Conservation (phyloP, 208 protist species). For the Leishmania tarentolae region DNA sequence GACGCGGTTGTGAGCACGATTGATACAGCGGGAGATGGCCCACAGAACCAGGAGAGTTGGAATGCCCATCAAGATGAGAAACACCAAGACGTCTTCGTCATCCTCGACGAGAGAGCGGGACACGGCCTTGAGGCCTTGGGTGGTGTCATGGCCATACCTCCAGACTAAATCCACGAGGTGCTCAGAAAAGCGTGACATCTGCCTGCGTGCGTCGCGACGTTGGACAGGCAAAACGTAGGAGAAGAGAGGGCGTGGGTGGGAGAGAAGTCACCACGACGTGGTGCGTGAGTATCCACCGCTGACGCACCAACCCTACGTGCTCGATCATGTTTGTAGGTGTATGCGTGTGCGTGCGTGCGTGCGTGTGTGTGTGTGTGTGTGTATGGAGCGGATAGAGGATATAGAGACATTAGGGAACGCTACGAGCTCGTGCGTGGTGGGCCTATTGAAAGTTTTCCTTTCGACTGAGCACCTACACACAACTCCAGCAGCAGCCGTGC, state of each 20-base stretch:
- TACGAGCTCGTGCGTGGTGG: background rate
- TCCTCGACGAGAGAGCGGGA: slow-evolving; percentile 35
- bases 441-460: background rate
- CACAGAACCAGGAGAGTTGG: slow-evolving; percentile 17
- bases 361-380: background rate
- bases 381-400: background rate
- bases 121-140: slow-evolving; percentile 19
- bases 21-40: slow-evolving; percentile 18
- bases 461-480: background rate
- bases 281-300: background rate
- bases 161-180: slow-evolving; percentile 1
- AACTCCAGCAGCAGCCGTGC: background rate
- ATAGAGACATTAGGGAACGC: background rate
- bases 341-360: background rate
- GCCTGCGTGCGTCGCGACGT: background rate
- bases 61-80: slow-evolving; percentile 31
- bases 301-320: too few relatives aligned
- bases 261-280: background rate
- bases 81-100: slow-evolving; percentile 44
- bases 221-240: background rate
- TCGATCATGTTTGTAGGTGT: background rate
- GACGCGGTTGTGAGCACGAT: slow-evolving; percentile 27
- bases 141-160: background rate
- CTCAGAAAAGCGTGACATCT: slow-evolving; percentile 18
- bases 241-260: background rate